phyloP scores from a whole-genome alignment of 169 alveolate species.

The Toxoplasma gondii region DNA sequence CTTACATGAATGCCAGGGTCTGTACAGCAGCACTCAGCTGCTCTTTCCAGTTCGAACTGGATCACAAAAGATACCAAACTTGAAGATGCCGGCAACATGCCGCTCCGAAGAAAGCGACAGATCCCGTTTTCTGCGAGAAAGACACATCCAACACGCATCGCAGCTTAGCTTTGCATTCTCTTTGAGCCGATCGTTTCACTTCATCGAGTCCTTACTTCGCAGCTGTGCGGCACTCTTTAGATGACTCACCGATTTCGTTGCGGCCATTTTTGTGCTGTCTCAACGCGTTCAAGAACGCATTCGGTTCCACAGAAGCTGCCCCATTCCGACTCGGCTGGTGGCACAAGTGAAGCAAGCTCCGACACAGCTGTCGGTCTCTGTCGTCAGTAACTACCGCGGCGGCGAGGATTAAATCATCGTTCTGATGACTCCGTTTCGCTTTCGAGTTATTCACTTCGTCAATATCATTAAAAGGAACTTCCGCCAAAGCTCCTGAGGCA shows the following conservation, averaged over 20 bases:
- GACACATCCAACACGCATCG: background rate
- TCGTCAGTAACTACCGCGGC: background rate
- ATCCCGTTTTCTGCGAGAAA: slow-evolving; percentile 11
- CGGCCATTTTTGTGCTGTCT: too few relatives aligned
- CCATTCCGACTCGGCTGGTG: background rate
- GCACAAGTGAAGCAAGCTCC: background rate
- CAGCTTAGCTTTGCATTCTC: background rate
- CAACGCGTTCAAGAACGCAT: background rate
- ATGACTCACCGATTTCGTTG: background rate
- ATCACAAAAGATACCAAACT: background rate
- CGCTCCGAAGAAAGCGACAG: slow-evolving; percentile 8
- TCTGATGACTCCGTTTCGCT: background rate
- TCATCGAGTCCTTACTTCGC: too few relatives aligned
- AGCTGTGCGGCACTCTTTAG: background rate
- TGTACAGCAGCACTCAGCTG: slow-evolving; percentile 14
- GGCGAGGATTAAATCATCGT: background rate
- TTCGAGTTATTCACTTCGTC: background rate
- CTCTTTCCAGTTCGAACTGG: background rate
- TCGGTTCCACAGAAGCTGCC: background rate
- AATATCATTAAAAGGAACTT: background rate
- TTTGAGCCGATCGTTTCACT: background rate
- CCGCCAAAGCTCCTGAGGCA: background rate
- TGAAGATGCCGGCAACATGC: background rate
- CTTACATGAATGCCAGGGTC: background rate
- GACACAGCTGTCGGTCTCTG: background rate